Base-by-base conservation (phyloP, 2,329 filamentous ascomycete species). In the Plenodomus biglobosus region DNA sequence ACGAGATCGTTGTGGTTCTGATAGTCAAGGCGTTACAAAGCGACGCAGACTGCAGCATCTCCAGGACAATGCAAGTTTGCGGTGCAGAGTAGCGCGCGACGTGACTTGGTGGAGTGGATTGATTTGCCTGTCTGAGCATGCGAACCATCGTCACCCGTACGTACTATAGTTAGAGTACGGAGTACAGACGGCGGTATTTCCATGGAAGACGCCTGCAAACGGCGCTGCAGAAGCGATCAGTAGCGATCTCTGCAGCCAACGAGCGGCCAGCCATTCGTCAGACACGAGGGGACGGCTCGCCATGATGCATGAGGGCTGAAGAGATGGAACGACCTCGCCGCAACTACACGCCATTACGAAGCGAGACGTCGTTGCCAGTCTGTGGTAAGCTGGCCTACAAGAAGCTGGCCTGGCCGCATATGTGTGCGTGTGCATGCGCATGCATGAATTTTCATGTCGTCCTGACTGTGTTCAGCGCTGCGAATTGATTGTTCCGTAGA, bases 231-330 rank as follows among this genome's bases (percentile, higher is more conserved):
- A 32, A 7, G 27, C 27, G 27, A 15, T 32, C 41, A 3, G 36
- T 20, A 46, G 44, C 21, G 18, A 24, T 41, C 35, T 22, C 36
- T 38, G 39, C 50, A 46, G 43, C 50, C 50, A 50, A 35, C 19
- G 46, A 47, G 43, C 19, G 37, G 40, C 3, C 27, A 11, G 15
- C 42, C 22, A 50, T 53, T 43, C 41, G 50, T 53, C 50, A 50
- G 46, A 47, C 34, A 36, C 16, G 27, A 32, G 43, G 18, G 42
- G 27, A 19, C 5, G 16, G n/a, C n/a, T 21, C 38, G 19, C 21
- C 38, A 16, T 19, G 38, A 8, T 6, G 4, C 38, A 7, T 39
- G 18, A 38, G 17, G 36, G 18, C 36, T 38, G 36, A 13, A 38
- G 13, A 38, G 8, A 15, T 6, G 15, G 15, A 39, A 8, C 38